Conservation (phyloP, 2,329 filamentous ascomycete species). For the Fusarium sp. region DNA sequence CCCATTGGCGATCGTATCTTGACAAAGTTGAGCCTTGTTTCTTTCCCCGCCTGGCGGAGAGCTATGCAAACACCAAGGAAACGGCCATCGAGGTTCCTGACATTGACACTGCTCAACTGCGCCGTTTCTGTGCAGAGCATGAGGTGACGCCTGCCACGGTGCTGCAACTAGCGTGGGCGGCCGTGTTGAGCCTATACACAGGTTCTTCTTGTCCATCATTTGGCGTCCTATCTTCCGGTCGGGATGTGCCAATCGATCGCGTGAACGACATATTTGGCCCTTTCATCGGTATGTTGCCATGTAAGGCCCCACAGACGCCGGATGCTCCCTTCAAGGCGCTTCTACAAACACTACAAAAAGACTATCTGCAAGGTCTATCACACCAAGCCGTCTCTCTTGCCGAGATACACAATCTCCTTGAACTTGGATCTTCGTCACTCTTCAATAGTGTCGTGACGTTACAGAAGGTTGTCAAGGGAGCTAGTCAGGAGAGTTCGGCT, state of each 20-base stretch:
- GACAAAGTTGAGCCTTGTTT: neutral
- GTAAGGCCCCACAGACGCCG: neutral
- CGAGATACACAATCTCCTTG: neutral
- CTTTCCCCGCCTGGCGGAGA: neutral
- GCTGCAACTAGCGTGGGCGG: neutral
- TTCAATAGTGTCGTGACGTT: neutral
- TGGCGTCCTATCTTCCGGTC: neutral
- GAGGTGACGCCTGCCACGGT: neutral
- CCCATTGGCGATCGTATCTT: neutral
- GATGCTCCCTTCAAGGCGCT: neutral
- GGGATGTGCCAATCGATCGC: neutral
- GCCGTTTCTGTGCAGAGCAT: neutral
- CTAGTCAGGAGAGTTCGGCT: neutral
- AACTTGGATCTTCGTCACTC: neutral
- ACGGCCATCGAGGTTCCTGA: neutral
- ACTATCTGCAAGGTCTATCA: neutral
- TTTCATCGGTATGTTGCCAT: neutral
- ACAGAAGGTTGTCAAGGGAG: neutral
- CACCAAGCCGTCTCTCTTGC: neutral
- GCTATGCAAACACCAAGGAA: neutral
- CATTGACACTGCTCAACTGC: neutral
- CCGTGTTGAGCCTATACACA: neutral
- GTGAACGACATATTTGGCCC: constrained; percentile 1
- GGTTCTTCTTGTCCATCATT: neutral
- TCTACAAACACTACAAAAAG: neutral